A percentile compares a stretch with the other conserved stretches of the same genome.
Evolutionary conservation across 169 alveolate species (phyloP).

Genomic region (Cystoisospora suis): DNA sequence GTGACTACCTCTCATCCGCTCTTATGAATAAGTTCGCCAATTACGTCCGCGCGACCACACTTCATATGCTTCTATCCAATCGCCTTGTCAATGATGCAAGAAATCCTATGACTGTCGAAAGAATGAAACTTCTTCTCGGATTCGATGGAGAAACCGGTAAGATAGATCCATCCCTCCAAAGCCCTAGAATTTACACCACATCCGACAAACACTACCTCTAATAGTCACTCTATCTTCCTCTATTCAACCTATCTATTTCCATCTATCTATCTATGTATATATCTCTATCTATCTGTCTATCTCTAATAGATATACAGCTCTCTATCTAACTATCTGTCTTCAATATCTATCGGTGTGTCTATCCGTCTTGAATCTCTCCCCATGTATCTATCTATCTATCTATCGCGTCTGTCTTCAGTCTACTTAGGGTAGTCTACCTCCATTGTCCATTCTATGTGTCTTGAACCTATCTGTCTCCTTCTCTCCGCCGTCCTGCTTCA

Average conservation of each 20-base stretch:
- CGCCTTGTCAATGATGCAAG: slow-evolving; percentile 30
- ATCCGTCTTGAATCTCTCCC: background rate
- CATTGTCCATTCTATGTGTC: too few relatives aligned
- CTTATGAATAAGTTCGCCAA: slow-evolving; percentile 57
- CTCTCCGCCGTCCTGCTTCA: too few relatives aligned
- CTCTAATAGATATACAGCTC: background rate
- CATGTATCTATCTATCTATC: background rate
- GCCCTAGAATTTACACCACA: too few relatives aligned
- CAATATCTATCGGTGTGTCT: background rate
- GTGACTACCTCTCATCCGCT: slow-evolving; percentile 20
- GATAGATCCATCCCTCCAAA: too few relatives aligned
- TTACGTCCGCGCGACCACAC: slow-evolving; percentile 45
- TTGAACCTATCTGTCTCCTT: too few relatives aligned
- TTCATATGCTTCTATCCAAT: slow-evolving; percentile 37
- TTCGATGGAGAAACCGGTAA: slow-evolving; percentile 53
- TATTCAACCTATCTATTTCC: background rate
- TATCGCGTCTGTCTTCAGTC: too few relatives aligned
- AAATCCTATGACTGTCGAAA: slow-evolving; percentile 35
- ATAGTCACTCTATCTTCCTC: too few relatives aligned
- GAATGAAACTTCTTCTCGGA: slow-evolving; percentile 39
- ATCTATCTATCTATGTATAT: background rate
- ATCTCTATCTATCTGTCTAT: too few relatives aligned
- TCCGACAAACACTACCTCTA: too few relatives aligned
- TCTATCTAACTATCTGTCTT: background rate
- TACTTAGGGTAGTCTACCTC: too few relatives aligned